These are phyloP conservation scores for Verticillium nubilum DNA, from an alignment of 2,329 filamentous ascomycete genomes.

Conservation along the genomic window DNA sequence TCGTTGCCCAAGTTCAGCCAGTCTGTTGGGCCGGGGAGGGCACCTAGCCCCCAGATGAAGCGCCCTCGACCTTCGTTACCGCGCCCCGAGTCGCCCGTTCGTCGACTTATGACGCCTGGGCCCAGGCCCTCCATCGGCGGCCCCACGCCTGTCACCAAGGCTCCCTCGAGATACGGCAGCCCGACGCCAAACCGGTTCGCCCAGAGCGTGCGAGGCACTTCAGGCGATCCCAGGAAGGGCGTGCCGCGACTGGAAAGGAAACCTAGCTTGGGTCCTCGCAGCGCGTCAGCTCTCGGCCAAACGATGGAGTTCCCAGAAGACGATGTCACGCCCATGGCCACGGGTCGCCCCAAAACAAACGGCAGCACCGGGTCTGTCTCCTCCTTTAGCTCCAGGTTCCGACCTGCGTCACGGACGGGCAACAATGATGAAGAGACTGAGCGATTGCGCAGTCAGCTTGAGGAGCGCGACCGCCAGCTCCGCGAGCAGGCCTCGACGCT, in stretches of 20 bases:
- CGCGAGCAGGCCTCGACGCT: slow-evolving; percentile 79
- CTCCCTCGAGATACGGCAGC: slow-evolving; percentile 55
- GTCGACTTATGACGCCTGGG: slow-evolving; percentile 58
- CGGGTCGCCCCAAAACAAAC: slow-evolving; percentile 45
- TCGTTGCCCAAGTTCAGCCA: slow-evolving; percentile 78
- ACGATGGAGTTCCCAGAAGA: slow-evolving; percentile 47
- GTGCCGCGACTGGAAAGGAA: slow-evolving; percentile 40
- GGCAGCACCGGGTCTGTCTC: slow-evolving; percentile 49
- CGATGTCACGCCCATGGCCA: slow-evolving; percentile 41
- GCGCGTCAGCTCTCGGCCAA: slow-evolving; percentile 53
- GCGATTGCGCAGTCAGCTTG: slow-evolving; percentile 65
- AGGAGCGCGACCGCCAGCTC: slow-evolving; percentile 82
- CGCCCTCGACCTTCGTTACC: slow-evolving; percentile 72
- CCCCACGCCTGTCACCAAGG: slow-evolving; percentile 42
- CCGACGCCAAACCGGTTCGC: slow-evolving; percentile 58
- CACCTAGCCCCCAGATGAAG: slow-evolving; percentile 67
- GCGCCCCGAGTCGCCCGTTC: slow-evolving; percentile 80
- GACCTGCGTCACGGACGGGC: slow-evolving; percentile 44
- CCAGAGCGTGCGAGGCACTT: slow-evolving; percentile 56
- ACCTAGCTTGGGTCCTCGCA: slow-evolving; percentile 49
- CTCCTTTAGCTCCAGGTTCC: slow-evolving; percentile 46
- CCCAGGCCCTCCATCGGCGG: slow-evolving; percentile 46
- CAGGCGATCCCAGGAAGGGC: slow-evolving; percentile 57
- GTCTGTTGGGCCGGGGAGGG: slow-evolving; percentile 72
- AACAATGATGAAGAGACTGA: slow-evolving; percentile 67